Evolutionary conservation across 2,329 filamentous ascomycete genomes (phyloP).

Genomic region (Amauroascus verrucosus): DNA sequence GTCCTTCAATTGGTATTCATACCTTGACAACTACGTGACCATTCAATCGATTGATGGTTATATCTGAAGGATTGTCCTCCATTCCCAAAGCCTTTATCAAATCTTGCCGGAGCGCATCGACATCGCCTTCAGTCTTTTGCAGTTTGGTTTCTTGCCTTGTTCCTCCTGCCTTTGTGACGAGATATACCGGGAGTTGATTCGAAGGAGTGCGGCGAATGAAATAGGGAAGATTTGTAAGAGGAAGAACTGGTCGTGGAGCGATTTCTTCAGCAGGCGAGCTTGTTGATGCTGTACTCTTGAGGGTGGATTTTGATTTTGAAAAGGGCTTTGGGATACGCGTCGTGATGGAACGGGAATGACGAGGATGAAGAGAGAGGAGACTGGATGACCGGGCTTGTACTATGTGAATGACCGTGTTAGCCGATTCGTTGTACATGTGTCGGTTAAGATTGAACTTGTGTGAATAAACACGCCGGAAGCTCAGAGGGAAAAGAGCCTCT

Average conservation of each 20-base stretch:
- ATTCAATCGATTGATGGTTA: conserved; percentile 51
- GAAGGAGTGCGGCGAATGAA: conserved; percentile 60
- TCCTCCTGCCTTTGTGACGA: conserved; percentile 60
- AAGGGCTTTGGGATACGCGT: conserved; percentile 15
- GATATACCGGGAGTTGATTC: conserved; percentile 67
- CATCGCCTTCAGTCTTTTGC: conserved; percentile 69
- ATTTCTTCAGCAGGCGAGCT: conserved; percentile 5
- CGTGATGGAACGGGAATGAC: conserved; percentile 14
- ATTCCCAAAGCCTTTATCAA: conserved; percentile 51
- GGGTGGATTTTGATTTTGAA: conserved; percentile 14
- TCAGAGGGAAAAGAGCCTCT: neutral
- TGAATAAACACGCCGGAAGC: neutral
- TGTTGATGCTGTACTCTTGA: neutral
- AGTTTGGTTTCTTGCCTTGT: conserved; percentile 64
- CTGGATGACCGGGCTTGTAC: conserved; percentile 6
- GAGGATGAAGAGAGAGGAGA: conserved; percentile 7
- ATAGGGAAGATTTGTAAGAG: conserved; percentile 49
- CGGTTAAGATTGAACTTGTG: neutral
- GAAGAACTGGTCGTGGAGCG: conserved; percentile 19
- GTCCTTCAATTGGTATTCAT: conserved; percentile 18
- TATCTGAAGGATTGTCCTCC: conserved; percentile 31
- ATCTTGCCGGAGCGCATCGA: conserved; percentile 52
- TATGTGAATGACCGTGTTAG: neutral
- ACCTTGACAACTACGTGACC: conserved; percentile 68
- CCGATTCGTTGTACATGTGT: neutral